Evolutionary conservation across 306 rosid genomes (phyloP), one percentile per base, ranked within the genome.

Genomic region (Macrotyloma uniflorum): DNA sequence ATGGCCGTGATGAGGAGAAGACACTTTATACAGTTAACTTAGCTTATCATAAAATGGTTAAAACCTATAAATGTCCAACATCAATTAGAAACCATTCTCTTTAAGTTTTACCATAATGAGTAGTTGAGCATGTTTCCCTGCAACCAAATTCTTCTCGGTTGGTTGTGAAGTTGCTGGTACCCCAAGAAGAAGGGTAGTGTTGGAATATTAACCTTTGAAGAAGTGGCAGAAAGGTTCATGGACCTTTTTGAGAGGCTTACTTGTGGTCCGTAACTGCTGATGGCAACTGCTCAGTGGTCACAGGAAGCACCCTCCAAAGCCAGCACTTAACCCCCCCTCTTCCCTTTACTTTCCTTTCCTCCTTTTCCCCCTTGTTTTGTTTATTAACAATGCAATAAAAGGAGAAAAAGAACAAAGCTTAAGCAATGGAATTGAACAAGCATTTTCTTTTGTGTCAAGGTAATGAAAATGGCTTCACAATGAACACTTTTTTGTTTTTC

Each of bases 201-300:
- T 75, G 83, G 84, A 75, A 77, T 74, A 68, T 46, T 68, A 14
- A 71, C 30, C 65, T 22, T 43, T 72, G 68, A 22, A 70, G 68
- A 30, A 10, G 77, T 32, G 79, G 84, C 51, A 58, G 45, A 61
- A 75, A 53, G 67, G 70, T 28, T 64, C 62, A 50, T 66, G 76
- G 82, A 70, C 82, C 83, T 32, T 43, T 59, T 8, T 50, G 22
- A 38, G 86, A 38, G 38, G 20, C 73, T 43, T 43, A 22, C 38
- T 43, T 92, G 95, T 89, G 93, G 91, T 81, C 91, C 86, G 76
- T 9, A 82, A 77, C 84, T 63, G 61, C 77, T 72, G 88, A 82
- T 85, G 74, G 87, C 67, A 78, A 88, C 86, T 71, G 43, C 81
- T 61, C 88, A 85, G 38, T 76, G 51, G 75, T 81, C 86, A 71